Evolutionary conservation across 2,329 filamentous ascomycete species (phyloP).

Genomic region (Uncinocarpus reesii): DNA sequence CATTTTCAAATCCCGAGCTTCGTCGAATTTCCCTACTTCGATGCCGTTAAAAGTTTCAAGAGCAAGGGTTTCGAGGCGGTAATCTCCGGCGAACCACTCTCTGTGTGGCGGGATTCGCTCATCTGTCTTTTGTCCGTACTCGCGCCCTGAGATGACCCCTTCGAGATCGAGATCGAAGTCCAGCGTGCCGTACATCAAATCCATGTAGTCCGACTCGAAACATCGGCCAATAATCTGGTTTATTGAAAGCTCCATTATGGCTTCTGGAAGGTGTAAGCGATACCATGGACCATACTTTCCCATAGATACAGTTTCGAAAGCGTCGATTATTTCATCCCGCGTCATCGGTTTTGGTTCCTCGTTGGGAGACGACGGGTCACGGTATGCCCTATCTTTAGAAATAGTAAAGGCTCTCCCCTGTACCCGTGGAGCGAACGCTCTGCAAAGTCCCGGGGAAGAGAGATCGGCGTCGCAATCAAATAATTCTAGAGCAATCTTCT

Average conservation of each 20-base stretch:
- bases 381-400: conserved; percentile 22
- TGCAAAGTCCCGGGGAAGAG: conserved; percentile 38
- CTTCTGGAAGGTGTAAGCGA: conserved; percentile 34
- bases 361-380: conserved; percentile 14
- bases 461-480: conserved; percentile 40
- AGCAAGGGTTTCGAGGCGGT: conserved; percentile 46
- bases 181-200: conserved; percentile 35
- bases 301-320: conserved; percentile 34
- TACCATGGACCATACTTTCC: conserved; percentile 45
- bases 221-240: conserved; percentile 46
- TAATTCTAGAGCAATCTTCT: conserved; percentile 44
- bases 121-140: conserved; percentile 40
- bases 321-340: conserved; percentile 26
- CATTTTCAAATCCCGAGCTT: conserved; percentile 36
- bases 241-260: conserved; percentile 40
- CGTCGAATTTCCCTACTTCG: conserved; percentile 41
- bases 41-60: conserved; percentile 46
- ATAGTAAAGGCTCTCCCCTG: conserved; percentile 42
- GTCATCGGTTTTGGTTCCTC: conserved; percentile 22
- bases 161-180: conserved; percentile 38
- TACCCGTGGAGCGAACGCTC: conserved; percentile 40
- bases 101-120: conserved; percentile 38
- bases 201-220: conserved; percentile 43
- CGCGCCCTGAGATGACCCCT: conserved; percentile 39
- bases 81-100: conserved; percentile 50